Conservation (phyloP, 306 rosid species). For the Citrullus amarus region DNA sequence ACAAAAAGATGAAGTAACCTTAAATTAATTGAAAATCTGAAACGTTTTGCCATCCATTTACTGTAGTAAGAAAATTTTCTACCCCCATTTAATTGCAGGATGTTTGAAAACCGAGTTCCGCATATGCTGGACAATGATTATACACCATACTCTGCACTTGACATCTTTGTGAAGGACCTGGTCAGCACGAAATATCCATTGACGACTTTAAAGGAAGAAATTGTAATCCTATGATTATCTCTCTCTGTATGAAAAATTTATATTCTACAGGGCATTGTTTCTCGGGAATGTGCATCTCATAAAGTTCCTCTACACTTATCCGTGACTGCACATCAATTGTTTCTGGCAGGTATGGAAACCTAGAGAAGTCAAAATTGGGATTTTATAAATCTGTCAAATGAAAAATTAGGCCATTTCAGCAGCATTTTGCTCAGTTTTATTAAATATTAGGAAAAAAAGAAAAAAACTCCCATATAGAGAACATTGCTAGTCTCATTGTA, state of each 20-base stretch:
- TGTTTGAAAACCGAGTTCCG: slow-evolving; percentile 89
- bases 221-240: slow-evolving; percentile 3
- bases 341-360: slow-evolving; percentile 50
- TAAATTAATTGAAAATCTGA: not conserved
- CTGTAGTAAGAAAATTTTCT: not conserved
- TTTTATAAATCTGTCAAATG: not conserved
- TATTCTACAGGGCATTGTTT: slow-evolving; percentile 67
- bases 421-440: not conserved
- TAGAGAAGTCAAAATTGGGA: not conserved
- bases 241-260: slow-evolving; percentile 10
- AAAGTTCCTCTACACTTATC: slow-evolving; percentile 79
- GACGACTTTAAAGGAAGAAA: slow-evolving; percentile 5
- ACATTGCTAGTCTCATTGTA: not conserved
- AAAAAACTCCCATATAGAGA: not conserved
- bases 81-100: slow-evolving; percentile 38
- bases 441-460: not conserved
- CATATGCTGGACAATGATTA: slow-evolving; percentile 92
- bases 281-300: slow-evolving; percentile 59
- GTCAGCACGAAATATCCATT: slow-evolving; percentile 29
- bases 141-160: slow-evolving; percentile 87
- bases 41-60: not conserved
- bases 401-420: not conserved
- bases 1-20: not conserved
- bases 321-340: slow-evolving; percentile 67
- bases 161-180: slow-evolving; percentile 95